Percentiles rank a stretch among this genome's conserved stretches.
Evolutionary conservation across 306 rosid genomes (phyloP).

Genomic region (Phaseolus lunatus): DNA sequence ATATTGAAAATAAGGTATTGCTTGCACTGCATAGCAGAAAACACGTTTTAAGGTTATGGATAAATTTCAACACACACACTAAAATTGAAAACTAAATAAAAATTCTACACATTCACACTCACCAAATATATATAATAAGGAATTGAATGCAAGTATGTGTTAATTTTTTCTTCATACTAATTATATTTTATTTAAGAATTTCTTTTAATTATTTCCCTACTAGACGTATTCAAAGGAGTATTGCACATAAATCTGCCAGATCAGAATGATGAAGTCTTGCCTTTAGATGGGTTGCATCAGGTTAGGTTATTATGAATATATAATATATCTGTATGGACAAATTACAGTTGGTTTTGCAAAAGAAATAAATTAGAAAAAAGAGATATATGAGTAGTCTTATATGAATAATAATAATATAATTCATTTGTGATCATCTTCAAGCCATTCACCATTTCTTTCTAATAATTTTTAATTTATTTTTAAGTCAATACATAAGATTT

Average conservation of each 20-base stretch:
- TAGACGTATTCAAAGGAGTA: background rate
- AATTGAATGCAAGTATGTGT: background rate
- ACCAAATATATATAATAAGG: background rate
- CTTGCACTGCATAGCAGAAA: background rate
- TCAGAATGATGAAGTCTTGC: background rate
- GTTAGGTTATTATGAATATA: background rate
- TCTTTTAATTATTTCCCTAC: background rate
- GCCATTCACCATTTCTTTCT: too few species aligned
- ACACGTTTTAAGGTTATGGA: slow-evolving; percentile 1
- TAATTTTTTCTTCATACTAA: background rate
- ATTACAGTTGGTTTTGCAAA: background rate
- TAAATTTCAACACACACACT: background rate
- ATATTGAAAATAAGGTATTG: background rate
- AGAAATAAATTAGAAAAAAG: background rate
- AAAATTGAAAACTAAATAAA: background rate
- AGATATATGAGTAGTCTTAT: background rate
- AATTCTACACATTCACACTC: background rate
- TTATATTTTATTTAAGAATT: background rate
- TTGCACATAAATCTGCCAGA: slow-evolving; percentile 18
- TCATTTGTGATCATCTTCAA: background rate
- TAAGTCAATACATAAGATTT: too few species aligned
- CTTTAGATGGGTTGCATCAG: too few species aligned
- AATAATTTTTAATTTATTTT: too few species aligned
- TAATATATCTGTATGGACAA: background rate
- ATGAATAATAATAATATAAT: background rate